phyloP scores from a whole-genome alignment of 208 protist species.

The Leishmania martiniquensis region DNA sequence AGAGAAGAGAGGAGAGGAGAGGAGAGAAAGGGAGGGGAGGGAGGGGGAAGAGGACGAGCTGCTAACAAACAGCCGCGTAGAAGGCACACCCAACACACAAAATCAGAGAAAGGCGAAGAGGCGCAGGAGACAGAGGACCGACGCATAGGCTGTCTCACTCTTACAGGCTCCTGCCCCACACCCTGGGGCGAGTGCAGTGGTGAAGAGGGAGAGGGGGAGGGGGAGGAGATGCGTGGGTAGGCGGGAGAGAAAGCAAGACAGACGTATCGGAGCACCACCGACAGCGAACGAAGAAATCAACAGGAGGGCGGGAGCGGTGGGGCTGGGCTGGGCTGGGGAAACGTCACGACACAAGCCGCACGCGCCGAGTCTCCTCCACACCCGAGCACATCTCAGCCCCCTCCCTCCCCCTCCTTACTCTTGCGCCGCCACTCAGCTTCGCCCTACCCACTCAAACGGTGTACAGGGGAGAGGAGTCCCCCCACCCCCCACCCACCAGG shows the following conservation, averaged over 20 bases:
- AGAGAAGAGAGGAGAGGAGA: not conserved
- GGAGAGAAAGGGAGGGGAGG: not conserved
- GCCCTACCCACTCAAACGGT: not conserved
- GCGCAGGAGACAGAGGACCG: too few relatives aligned
- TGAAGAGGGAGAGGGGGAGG: not conserved
- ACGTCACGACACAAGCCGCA: not conserved
- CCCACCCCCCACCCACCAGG: not conserved
- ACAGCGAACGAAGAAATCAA: not conserved
- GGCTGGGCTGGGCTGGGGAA: too few relatives aligned
- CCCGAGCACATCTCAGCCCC: not conserved
- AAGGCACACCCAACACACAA: too few relatives aligned
- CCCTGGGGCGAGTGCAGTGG: too few relatives aligned
- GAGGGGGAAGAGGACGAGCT: too few relatives aligned
- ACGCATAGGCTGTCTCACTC: not conserved
- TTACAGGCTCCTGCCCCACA: not conserved
- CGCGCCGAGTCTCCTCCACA: not conserved
- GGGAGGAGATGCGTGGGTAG: not conserved
- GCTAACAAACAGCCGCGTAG: too few relatives aligned
- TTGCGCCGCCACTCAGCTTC: not conserved
- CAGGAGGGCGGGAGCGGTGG: not conserved
- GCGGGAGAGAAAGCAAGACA: too few relatives aligned
- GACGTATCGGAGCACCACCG: too few relatives aligned
- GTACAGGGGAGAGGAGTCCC: not conserved
- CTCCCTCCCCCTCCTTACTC: not conserved
- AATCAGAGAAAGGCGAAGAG: too few relatives aligned